phyloP scores from a whole-genome alignment of 495 filamentous ascomycete species.

The Neurospora sp. region DNA sequence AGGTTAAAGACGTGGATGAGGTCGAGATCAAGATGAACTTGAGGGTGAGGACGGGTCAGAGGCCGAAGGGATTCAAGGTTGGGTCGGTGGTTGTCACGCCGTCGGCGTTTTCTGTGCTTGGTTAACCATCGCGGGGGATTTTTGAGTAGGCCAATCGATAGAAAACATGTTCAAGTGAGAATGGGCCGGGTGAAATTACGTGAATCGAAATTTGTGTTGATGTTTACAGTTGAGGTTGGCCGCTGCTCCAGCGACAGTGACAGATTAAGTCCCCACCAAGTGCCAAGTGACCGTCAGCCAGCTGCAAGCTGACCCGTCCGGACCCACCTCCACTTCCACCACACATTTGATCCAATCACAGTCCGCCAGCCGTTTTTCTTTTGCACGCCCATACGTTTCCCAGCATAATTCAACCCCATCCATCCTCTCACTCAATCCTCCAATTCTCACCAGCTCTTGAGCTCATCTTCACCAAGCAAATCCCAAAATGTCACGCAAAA shows the following conservation, averaged over 20 bases:
- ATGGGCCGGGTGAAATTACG: too few relatives aligned
- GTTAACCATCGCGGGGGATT: not conserved
- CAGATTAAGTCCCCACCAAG: not conserved
- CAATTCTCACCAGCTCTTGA: not conserved
- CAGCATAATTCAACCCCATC: not conserved
- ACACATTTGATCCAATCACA: not conserved
- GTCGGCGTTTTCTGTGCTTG: not conserved
- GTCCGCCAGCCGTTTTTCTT: not conserved
- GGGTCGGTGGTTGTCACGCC: not conserved
- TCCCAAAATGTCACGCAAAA: not conserved
- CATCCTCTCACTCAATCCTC: not conserved
- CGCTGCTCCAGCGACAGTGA: not conserved
- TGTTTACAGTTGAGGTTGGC: not conserved
- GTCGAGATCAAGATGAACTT: not conserved
- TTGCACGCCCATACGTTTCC: not conserved
- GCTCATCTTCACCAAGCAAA: not conserved
- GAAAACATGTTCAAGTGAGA: too few relatives aligned
- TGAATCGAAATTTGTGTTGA: not conserved
- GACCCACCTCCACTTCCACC: not conserved
- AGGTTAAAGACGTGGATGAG: not conserved
- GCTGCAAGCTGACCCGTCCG: not conserved
- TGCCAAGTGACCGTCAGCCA: not conserved
- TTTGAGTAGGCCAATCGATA: not conserved
- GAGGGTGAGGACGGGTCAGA: not conserved
- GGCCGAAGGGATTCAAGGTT: not conserved